Conservation (phyloP, 2,329 filamentous ascomycete species). For the Penicillium sp. region DNA sequence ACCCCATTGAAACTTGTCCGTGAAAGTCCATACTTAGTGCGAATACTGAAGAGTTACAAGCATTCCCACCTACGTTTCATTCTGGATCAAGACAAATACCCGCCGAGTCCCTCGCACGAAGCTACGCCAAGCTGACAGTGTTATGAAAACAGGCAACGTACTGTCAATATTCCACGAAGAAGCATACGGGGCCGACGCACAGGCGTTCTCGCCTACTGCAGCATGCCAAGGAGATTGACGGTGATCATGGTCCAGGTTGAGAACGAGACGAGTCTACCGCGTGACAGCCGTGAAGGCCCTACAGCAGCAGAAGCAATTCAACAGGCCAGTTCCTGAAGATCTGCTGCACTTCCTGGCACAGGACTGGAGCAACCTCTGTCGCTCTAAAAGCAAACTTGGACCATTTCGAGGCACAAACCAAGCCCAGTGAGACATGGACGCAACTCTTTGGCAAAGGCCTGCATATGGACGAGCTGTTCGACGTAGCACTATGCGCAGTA, state of each 20-base stretch:
- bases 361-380: slow-evolving; percentile 6
- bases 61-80: slow-evolving; percentile 36
- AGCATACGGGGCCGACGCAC: slow-evolving; percentile 35
- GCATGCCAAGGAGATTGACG: slow-evolving; percentile 45
- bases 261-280: slow-evolving; percentile 52
- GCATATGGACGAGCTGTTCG: slow-evolving; percentile 46
- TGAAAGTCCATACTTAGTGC: not conserved
- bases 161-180: slow-evolving; percentile 39
- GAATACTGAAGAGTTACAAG: slow-evolving; percentile 1
- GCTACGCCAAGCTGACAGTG: slow-evolving; percentile 22
- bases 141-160: slow-evolving; percentile 30
- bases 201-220: slow-evolving; percentile 40
- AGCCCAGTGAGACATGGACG: slow-evolving; percentile 32
- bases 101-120: slow-evolving; percentile 23
- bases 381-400: slow-evolving; percentile 27
- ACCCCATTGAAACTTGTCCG: no score
- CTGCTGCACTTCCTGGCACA: slow-evolving; percentile 30
- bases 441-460: slow-evolving; percentile 39
- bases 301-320: slow-evolving; percentile 41
- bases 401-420: slow-evolving; percentile 22
- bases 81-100: slow-evolving; percentile 36
- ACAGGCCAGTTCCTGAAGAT: slow-evolving; percentile 34
- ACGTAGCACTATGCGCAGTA: slow-evolving; percentile 45
- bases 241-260: slow-evolving; percentile 56
- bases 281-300: slow-evolving; percentile 50